These are phyloP conservation scores for Kurtzmaniella cleridarum DNA, from an alignment of 805 yeast species.

Conservation along the genomic window DNA sequence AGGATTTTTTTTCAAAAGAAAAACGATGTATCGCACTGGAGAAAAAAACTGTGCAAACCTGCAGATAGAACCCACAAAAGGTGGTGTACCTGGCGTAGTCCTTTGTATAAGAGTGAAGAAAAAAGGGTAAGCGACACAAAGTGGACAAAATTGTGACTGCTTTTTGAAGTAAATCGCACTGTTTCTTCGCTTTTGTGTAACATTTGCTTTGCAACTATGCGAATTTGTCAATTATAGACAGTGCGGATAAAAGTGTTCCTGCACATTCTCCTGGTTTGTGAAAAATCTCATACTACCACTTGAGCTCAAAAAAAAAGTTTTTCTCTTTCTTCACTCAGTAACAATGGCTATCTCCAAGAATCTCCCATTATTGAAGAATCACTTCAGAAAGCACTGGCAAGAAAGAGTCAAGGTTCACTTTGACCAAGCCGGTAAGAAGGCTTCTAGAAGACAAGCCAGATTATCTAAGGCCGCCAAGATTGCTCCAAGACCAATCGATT, in stretches of 20 bases:
- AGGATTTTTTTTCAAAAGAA: constrained; percentile 6
- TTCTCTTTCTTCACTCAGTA: too few relatives aligned
- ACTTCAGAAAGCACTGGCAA: constrained; percentile 99
- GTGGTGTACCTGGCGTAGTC: too few relatives aligned
- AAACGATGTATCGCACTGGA: constrained; percentile 38
- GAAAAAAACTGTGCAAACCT: constrained; percentile 16
- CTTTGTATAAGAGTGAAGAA: too few relatives aligned
- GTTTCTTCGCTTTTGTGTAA: background rate
- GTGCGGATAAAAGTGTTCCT: background rate
- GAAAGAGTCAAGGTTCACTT: constrained; percentile 99
- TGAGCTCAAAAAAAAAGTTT: background rate
- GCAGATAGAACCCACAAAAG: constrained; percentile 1
- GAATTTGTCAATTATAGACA: background rate
- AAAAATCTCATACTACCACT: background rate
- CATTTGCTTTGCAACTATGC: background rate
- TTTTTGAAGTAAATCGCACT: background rate
- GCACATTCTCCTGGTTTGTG: background rate
- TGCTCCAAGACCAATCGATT: constrained; percentile 98
- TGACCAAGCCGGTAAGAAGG: constrained; percentile 99
- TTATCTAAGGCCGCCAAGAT: constrained; percentile 86
- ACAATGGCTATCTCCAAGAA: constrained; percentile 93
- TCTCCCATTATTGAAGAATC: constrained; percentile 98
- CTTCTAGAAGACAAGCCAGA: constrained; percentile 92
- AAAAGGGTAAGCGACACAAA: too few relatives aligned
- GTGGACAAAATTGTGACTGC: too few relatives aligned